Percentiles rank a stretch among this genome's conserved stretches.
phyloP scores from a whole-genome alignment of 75 land plant genomes.

The Cupressus sempervirens region DNA sequence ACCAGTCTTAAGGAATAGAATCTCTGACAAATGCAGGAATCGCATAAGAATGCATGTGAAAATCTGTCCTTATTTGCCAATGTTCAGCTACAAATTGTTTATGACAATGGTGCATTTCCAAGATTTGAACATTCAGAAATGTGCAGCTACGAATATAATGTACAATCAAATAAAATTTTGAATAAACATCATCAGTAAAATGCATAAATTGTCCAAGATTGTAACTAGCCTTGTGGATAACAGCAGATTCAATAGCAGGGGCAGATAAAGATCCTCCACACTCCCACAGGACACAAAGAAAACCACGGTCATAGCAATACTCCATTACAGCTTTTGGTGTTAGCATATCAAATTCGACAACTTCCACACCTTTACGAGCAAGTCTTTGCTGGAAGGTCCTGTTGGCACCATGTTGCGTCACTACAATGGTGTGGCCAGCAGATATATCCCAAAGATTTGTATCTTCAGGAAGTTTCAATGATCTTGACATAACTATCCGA shows the following conservation, averaged over 20 bases:
- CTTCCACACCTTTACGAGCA: constrained; percentile 85
- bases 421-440: constrained; percentile 79
- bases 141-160: neutral
- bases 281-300: constrained; percentile 90
- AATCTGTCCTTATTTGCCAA: no score
- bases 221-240: constrained; percentile 82
- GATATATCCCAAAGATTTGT: constrained; percentile 83
- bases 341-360: constrained; percentile 92
- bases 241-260: constrained; percentile 79
- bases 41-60: neutral
- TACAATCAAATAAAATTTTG: constrained; percentile 5
- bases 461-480: constrained; percentile 79
- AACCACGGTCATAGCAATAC: constrained; percentile 91
- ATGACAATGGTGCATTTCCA: neutral
- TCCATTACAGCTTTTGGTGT: constrained; percentile 90
- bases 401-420: constrained; percentile 88
- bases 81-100: neutral
- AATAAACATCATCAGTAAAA: neutral
- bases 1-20: neutral
- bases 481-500: constrained; percentile 85
- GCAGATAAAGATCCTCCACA: constrained; percentile 94
- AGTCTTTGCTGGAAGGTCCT: constrained; percentile 73
- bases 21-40: neutral
- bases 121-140: neutral
- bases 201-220: neutral